phyloP scores from a whole-genome alignment of 495 filamentous ascomycete genomes.

The Penicillium atrosanguineum region DNA sequence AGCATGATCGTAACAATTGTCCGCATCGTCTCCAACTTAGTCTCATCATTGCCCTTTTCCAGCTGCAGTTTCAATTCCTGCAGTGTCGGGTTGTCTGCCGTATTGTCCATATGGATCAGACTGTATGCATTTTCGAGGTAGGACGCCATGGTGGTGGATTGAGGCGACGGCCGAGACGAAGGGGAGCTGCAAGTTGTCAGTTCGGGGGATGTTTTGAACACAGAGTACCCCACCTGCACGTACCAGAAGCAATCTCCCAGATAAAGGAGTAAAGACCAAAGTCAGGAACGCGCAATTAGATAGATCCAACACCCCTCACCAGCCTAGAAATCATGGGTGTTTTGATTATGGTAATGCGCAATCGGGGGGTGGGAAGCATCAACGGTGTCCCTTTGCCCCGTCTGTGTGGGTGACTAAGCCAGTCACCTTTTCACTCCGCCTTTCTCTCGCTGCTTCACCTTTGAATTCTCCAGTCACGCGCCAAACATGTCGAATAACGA shows the following conservation, averaged over 20 bases:
- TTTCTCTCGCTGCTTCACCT: slow-evolving; percentile 15
- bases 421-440: slow-evolving; percentile 25
- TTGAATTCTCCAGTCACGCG: neutral
- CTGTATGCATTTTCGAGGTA: slow-evolving; percentile 94
- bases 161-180: slow-evolving; percentile 24
- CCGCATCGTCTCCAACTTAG: slow-evolving; percentile 98
- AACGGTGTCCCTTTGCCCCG: slow-evolving; percentile 46
- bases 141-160: slow-evolving; percentile 73
- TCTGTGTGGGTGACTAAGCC: slow-evolving; percentile 54
- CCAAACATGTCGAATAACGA: slow-evolving; percentile 60
- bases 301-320: slow-evolving; percentile 44
- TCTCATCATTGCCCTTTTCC: slow-evolving; percentile 96
- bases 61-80: slow-evolving; percentile 91
- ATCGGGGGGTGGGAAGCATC: slow-evolving; percentile 32
- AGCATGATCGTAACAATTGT: slow-evolving; percentile 95
- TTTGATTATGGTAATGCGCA: slow-evolving; percentile 28
- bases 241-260: slow-evolving; percentile 32
- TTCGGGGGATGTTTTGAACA: slow-evolving; percentile 39
- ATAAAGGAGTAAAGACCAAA: slow-evolving; percentile 16
- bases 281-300: slow-evolving; percentile 29
- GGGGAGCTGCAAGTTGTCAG: slow-evolving; percentile 42
- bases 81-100: slow-evolving; percentile 83
- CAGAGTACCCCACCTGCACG: slow-evolving; percentile 19
- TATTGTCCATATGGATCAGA: slow-evolving; percentile 92
- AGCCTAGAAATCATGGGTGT: slow-evolving; percentile 40